phyloP scores from a whole-genome alignment of 1,284 basidiomycete genomes.

The Pseudozyma tsukubaensis region DNA sequence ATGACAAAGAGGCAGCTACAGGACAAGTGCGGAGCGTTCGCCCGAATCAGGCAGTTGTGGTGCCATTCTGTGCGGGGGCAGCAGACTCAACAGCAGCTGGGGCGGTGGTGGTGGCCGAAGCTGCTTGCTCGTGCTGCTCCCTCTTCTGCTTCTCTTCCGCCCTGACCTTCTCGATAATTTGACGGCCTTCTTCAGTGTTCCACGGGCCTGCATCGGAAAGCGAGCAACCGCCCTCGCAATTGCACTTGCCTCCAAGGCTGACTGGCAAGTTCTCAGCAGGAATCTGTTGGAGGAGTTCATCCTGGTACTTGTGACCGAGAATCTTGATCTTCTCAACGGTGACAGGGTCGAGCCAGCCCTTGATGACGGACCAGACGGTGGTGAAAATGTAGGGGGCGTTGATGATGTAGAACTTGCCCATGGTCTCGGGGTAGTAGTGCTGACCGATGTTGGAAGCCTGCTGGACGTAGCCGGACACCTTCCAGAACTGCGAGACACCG shows the following conservation, averaged over 20 bases:
- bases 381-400: slow-evolving; percentile 87
- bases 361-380: slow-evolving; percentile 88
- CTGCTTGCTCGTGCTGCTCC: slow-evolving; percentile 28
- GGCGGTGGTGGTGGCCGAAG: slow-evolving; percentile 14
- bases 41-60: slow-evolving; percentile 12
- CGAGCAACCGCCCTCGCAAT: slow-evolving; percentile 84
- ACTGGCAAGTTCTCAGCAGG: slow-evolving; percentile 83
- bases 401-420: slow-evolving; percentile 94
- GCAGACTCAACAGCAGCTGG: slow-evolving; percentile 17
- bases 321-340: slow-evolving; percentile 80
- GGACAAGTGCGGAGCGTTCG: neutral
- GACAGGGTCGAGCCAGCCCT: slow-evolving; percentile 93
- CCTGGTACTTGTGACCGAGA: slow-evolving; percentile 57
- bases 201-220: slow-evolving; percentile 93
- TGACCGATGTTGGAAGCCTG: slow-evolving; percentile 85
- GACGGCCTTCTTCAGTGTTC: slow-evolving; percentile 73
- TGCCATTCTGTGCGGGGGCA: slow-evolving; percentile 19
- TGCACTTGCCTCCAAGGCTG: slow-evolving; percentile 85
- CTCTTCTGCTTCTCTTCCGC: slow-evolving; percentile 51
- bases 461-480: slow-evolving; percentile 87
- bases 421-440: slow-evolving; percentile 80
- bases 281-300: slow-evolving; percentile 72
- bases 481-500: slow-evolving; percentile 84
- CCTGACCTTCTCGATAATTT: slow-evolving; percentile 60
- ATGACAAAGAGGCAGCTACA: neutral